phyloP scores from a whole-genome alignment of 495 filamentous ascomycete genomes.

The Neurospora sp. region DNA sequence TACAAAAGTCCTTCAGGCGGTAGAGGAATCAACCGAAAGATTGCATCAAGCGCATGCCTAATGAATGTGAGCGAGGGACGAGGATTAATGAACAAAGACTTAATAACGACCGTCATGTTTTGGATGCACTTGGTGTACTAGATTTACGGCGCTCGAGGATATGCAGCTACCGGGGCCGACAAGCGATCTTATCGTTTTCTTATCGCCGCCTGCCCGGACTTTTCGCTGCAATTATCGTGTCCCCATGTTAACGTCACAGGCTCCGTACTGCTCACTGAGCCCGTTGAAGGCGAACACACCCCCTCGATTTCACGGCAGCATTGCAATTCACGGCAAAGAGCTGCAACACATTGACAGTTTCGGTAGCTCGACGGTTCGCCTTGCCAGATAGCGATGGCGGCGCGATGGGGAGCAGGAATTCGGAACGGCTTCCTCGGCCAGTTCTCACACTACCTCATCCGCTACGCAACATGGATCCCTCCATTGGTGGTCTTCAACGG shows the following conservation, averaged over 20 bases:
- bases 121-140: not conserved
- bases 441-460: slow-evolving; percentile 37
- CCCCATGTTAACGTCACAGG: not conserved
- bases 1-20: slow-evolving; percentile 12
- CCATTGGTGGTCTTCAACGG: slow-evolving; percentile 54
- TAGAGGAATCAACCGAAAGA: slow-evolving; percentile 3
- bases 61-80: not conserved
- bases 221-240: not conserved
- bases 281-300: not conserved
- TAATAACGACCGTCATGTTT: not conserved
- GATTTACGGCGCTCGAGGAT: not conserved
- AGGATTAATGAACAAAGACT: not conserved
- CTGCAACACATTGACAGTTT: not conserved
- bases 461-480: slow-evolving; percentile 51
- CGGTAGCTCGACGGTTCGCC: not conserved
- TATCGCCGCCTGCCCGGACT: not conserved
- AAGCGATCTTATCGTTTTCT: not conserved
- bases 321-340: not conserved
- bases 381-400: slow-evolving; percentile 3
- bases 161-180: not conserved
- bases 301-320: not conserved
- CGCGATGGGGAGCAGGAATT: slow-evolving; percentile 24
- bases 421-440: slow-evolving; percentile 21
- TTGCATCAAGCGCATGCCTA: not conserved
- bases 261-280: not conserved